Conservation (phyloP, 495 filamentous ascomycete species). For the Aspergillus sparsus region DNA sequence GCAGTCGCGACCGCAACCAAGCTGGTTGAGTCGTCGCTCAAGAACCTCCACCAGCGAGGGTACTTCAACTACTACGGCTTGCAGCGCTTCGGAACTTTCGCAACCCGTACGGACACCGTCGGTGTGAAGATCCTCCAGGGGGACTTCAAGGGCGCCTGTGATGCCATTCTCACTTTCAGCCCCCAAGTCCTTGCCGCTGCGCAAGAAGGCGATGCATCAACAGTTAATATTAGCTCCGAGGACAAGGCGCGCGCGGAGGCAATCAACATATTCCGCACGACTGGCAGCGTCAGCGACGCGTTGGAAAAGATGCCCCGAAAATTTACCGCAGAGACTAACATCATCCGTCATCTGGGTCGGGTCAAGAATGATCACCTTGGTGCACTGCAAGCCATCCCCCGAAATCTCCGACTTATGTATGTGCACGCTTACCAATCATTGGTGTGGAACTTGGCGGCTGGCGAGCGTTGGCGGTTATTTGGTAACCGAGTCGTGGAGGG, state of each 20-base stretch:
- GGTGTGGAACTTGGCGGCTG: conserved; percentile 85
- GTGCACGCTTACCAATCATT: conserved; percentile 93
- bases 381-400: conserved; percentile 71
- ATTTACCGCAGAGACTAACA: conserved; percentile 73
- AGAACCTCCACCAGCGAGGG: conserved; percentile 60
- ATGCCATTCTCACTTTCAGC: conserved; percentile 68
- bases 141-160: conserved; percentile 76
- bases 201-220: conserved; percentile 37
- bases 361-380: conserved; percentile 67
- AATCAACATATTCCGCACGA: conserved; percentile 68
- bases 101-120: conserved; percentile 75
- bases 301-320: conserved; percentile 71
- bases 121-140: conserved; percentile 80
- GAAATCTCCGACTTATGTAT: conserved; percentile 87
- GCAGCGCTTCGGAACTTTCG: conserved; percentile 88
- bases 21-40: conserved; percentile 57
- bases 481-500: conserved; percentile 75
- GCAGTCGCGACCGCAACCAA: conserved; percentile 46
- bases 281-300: conserved; percentile 55
- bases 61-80: conserved; percentile 98
- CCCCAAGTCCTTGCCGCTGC: conserved; percentile 53
- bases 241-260: conserved; percentile 75
- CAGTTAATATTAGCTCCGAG: conserved; percentile 59
- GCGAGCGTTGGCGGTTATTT: conserved; percentile 73
- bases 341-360: conserved; percentile 71